Evolutionary conservation across 805 yeast genomes (phyloP).

Genomic region (Metschnikowia santaceciliae): DNA sequence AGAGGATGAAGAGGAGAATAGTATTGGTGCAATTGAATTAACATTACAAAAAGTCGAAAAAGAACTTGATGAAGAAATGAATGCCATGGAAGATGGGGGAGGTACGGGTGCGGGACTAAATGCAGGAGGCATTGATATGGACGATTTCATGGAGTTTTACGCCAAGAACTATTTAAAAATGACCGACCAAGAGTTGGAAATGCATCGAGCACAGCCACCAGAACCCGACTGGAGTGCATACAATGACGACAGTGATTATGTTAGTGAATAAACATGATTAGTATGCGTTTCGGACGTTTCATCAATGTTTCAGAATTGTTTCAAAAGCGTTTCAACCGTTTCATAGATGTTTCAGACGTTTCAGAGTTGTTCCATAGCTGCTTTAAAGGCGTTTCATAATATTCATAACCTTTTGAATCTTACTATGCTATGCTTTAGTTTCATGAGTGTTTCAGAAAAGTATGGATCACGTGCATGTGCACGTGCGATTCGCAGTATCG

Average conservation of each 20-base stretch:
- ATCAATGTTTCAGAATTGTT: too few relatives aligned
- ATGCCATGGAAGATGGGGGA: not conserved
- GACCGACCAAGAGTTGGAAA: constrained; percentile 6
- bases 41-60: not conserved
- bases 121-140: constrained; percentile 10
- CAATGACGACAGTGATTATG: constrained; percentile 14
- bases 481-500: not conserved
- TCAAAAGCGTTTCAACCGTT: too few relatives aligned
- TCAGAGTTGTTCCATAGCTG: too few relatives aligned
- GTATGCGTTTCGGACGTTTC: too few relatives aligned
- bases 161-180: constrained; percentile 10
- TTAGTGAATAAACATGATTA: not conserved
- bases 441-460: not conserved
- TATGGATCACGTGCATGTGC: not conserved
- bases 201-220: constrained; percentile 3
- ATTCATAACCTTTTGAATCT: too few relatives aligned
- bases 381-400: too few relatives aligned
- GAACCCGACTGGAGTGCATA: constrained; percentile 11
- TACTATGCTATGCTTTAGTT: too few relatives aligned
- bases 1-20: not conserved
- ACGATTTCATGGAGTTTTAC: constrained; percentile 15
- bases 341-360: too few relatives aligned
- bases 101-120: not conserved
- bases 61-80: not conserved
- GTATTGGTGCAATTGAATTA: not conserved